Evolutionary conservation across 805 yeast species (phyloP).

Genomic region (Kluyveromyces wickerhamii): DNA sequence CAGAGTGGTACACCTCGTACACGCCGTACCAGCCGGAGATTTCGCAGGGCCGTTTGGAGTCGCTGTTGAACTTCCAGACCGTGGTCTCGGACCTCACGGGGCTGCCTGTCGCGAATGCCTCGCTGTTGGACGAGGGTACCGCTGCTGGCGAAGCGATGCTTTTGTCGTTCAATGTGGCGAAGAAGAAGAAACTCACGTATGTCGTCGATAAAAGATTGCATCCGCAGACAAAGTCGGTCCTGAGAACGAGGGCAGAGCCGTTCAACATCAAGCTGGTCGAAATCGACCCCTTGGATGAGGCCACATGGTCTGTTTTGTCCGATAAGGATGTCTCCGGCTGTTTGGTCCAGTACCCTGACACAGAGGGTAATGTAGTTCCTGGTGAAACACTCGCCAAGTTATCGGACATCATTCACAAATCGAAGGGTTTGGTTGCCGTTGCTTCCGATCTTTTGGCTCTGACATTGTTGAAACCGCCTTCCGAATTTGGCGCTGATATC

Average conservation of each 20-base stretch:
- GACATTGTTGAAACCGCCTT: conserved; percentile 77
- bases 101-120: conserved; percentile 89
- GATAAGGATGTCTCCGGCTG: conserved; percentile 61
- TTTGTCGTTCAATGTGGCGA: conserved; percentile 57
- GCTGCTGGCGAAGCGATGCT: conserved; percentile 98
- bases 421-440: conserved; percentile 70
- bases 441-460: conserved; percentile 92
- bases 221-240: conserved; percentile 78
- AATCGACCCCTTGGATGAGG: conserved; percentile 42
- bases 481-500: conserved; percentile 82
- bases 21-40: conserved; percentile 99
- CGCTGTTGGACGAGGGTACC: conserved; percentile 90
- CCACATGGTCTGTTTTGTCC: conserved; percentile 30
- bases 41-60: conserved; percentile 91
- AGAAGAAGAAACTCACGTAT: conserved; percentile 59
- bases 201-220: conserved; percentile 72
- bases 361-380: conserved; percentile 63
- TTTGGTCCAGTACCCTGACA: conserved; percentile 82
- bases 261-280: conserved; percentile 56
- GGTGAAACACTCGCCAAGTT: conserved; percentile 43
- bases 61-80: conserved; percentile 89
- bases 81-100: conserved; percentile 86
- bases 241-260: conserved; percentile 71
- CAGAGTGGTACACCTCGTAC: conserved; percentile 98
- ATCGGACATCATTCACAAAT: conserved; percentile 56